Base-by-base conservation (phyloP, 2,329 filamentous ascomycete species). In the Dothistroma septosporum region DNA sequence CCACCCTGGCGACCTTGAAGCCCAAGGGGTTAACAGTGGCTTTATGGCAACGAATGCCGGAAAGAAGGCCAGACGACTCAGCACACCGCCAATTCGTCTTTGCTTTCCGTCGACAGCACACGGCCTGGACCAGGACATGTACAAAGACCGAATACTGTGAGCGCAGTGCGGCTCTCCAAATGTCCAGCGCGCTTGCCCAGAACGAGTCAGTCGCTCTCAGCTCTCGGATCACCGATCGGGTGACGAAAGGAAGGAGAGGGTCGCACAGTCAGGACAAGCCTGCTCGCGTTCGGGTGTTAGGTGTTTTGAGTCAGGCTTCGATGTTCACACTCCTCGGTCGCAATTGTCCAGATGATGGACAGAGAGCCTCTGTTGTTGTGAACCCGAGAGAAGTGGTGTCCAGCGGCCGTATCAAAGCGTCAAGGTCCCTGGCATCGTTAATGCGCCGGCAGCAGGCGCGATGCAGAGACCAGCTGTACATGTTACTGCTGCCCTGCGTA, bases 401-500 rank as follows among this genome's bases (percentile, higher is more conserved):
- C 14, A 55, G 54, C 48, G 35, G 28, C 49, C 31, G 19, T 48
- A 48, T 44, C 55, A 57, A 62, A 55, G 37, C 49, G 44, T 31
- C 44, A 37, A 52, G 31, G 62, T 58, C 62, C 62, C 60, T 66
- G 62, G 64, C 60, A 59, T 33, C 48, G 44, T 22, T 53, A 56
- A 55, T 61, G 61, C 59, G 60, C 53, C 57, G 61, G 56, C 49
- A 57, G 49, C 47, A 61, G 62, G 59, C 62, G 62, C 62, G 46
- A 44, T 63, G 63, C 62, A 61, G 57, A 55, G 49, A 53, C 46
- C 60, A 56, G 54, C 54, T 16, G 53, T 59, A 62, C 60, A 61
- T 57, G 56, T 53, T 61, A 62, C 64, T 32, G 31, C 47, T 56
- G 56, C 55, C 60, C 57, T 65, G 63, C 55, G 54, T 52, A 52